phyloP scores from a whole-genome alignment of 148 eudicot species.

The Rhododendron henanense region DNA sequence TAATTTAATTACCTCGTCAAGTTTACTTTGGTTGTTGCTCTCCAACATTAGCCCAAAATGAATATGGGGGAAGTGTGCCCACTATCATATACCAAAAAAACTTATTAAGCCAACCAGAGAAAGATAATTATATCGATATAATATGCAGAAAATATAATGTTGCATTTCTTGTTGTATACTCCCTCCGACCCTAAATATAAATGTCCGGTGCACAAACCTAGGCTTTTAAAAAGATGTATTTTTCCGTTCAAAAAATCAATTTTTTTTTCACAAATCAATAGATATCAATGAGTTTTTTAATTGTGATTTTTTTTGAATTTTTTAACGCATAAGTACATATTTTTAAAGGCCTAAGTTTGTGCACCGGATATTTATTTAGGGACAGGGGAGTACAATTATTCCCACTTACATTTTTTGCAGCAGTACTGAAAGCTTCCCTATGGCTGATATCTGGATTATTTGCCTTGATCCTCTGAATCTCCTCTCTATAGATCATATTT shows the following conservation, averaged over 20 bases:
- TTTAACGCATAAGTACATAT: no score
- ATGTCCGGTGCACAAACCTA: no score
- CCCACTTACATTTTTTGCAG: conserved; percentile 83
- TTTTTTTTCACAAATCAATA: no score
- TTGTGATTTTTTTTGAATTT: no score
- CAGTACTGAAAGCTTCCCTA: conserved; percentile 93
- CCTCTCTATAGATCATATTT: conserved; percentile 46
- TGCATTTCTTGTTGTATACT: background rate
- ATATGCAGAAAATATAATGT: background rate
- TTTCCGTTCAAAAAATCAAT: no score
- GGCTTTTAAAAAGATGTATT: no score
- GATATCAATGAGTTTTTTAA: no score
- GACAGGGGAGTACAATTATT: background rate
- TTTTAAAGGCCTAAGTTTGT: no score
- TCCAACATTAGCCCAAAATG: conserved; percentile 89
- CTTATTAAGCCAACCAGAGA: background rate
- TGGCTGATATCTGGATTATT: conserved; percentile 89
- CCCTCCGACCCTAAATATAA: no score
- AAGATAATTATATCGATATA: background rate
- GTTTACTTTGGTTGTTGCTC: conserved; percentile 50
- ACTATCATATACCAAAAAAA: conserved; percentile 23
- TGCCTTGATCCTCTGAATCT: conserved; percentile 88
- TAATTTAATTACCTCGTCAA: conserved; percentile 34
- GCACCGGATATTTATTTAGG: no score
- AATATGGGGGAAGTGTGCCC: conserved; percentile 91